Percentiles rank a stretch among this genome's conserved stretches.
Evolutionary conservation across 345 rosid genomes (phyloP).

Genomic region (Ceriops zippeliana): DNA sequence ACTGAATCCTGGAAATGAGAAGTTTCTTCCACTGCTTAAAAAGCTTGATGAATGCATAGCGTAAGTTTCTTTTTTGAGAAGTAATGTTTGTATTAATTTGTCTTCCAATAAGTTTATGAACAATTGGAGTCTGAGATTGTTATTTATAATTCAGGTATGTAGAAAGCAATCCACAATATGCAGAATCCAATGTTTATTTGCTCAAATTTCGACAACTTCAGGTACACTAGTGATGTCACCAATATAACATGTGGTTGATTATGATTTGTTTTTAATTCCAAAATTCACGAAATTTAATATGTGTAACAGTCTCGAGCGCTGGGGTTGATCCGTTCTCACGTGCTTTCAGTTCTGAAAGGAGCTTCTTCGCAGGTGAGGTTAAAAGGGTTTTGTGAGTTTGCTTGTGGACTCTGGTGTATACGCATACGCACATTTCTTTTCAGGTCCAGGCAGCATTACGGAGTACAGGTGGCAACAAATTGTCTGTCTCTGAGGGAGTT

Average conservation of each 20-base stretch:
- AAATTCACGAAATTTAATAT: conserved; percentile 8
- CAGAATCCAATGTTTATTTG: conserved; percentile 89
- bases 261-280: neutral
- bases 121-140: conserved; percentile 7
- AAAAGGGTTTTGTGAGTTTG: neutral
- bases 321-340: conserved; percentile 88
- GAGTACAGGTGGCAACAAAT: conserved; percentile 57
- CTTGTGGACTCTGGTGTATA: neutral
- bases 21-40: conserved; percentile 84
- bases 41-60: conserved; percentile 89
- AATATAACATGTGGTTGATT: neutral
- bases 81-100: too few relatives aligned
- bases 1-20: conserved; percentile 72
- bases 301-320: conserved; percentile 86
- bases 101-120: neutral
- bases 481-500: conserved; percentile 85
- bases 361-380: conserved; percentile 79
- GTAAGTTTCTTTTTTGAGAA: conserved; percentile 39
- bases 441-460: conserved; percentile 87
- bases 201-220: conserved; percentile 97
- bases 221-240: conserved; percentile 37
- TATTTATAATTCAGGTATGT: conserved; percentile 50
- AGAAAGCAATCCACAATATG: conserved; percentile 87
- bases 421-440: conserved; percentile 17
- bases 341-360: conserved; percentile 74